These are phyloP conservation scores for Arachnopeziza araneosa DNA, from an alignment of 2,329 filamentous ascomycete species.

Conservation along the genomic window DNA sequence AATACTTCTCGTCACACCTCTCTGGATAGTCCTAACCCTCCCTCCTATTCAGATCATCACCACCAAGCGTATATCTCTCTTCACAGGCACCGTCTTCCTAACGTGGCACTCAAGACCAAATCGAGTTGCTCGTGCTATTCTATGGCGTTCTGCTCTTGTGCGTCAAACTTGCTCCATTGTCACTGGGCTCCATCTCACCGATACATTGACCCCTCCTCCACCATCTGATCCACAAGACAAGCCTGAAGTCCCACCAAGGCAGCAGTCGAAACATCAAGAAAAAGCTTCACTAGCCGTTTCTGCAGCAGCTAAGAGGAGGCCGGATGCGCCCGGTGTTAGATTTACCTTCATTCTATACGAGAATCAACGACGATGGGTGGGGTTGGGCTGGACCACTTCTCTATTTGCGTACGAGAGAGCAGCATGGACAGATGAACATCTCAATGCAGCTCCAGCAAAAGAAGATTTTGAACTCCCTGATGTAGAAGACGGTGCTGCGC, in stretches of 20 bases:
- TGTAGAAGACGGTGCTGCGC: constrained; percentile 55
- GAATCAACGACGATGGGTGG: constrained; percentile 92
- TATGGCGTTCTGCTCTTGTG: constrained; percentile 81
- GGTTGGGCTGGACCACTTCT: constrained; percentile 88
- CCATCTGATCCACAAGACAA: constrained; percentile 18
- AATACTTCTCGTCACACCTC: constrained; percentile 78
- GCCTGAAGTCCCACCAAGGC: constrained; percentile 28
- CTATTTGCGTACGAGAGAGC: constrained; percentile 86
- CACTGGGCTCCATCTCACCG: constrained; percentile 73
- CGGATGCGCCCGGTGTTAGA: constrained; percentile 72
- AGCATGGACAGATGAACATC: constrained; percentile 93
- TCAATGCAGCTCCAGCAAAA: constrained; percentile 71
- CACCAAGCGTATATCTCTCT: constrained; percentile 75
- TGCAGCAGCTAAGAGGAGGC: constrained; percentile 30
- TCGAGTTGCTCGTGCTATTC: constrained; percentile 74
- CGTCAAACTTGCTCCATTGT: constrained; percentile 64
- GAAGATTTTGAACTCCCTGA: constrained; percentile 66
- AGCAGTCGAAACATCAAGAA: constrained; percentile 17
- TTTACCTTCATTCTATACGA: constrained; percentile 97
- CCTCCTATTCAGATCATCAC: constrained; percentile 83
- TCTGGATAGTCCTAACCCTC: constrained; percentile 80
- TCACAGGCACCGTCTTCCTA: constrained; percentile 77
- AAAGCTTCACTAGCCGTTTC: constrained; percentile 31
- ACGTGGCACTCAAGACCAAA: constrained; percentile 91
- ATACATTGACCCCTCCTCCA: constrained; percentile 32